phyloP scores from a whole-genome alignment of 202 grass and related monocot genomes.

The Brachypodium distachyon region DNA sequence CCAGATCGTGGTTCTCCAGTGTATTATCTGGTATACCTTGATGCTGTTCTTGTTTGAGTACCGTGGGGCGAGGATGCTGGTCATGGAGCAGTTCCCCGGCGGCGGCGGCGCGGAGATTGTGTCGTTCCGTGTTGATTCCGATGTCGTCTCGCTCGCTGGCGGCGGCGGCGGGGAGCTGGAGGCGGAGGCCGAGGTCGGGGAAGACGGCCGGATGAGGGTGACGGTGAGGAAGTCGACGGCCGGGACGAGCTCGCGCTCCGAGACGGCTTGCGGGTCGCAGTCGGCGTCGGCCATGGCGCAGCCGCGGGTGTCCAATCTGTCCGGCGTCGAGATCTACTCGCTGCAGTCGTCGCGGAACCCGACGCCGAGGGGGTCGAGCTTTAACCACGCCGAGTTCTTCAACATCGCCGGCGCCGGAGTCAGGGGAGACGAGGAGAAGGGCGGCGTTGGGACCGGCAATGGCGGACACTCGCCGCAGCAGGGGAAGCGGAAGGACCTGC shows the following conservation, averaged over 20 bases:
- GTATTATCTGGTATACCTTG: conserved; percentile 94
- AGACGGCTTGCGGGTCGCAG: conserved; percentile 34
- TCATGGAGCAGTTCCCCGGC: conserved; percentile 83
- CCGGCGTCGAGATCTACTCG: conserved; percentile 96
- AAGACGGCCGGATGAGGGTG: conserved; percentile 54
- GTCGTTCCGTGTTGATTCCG: conserved; percentile 88
- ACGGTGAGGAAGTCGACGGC: conserved; percentile 85
- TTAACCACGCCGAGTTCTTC: conserved; percentile 95
- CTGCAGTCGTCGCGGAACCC: conserved; percentile 92
- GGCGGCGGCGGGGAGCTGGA: conserved; percentile 12
- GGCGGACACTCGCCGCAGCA: conserved; percentile 42
- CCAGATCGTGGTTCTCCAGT: conserved; percentile 96
- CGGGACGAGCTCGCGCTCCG: conserved; percentile 66
- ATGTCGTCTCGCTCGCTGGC: conserved; percentile 48
- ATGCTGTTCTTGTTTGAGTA: conserved; percentile 99
- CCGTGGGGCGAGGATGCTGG: conserved; percentile 59
- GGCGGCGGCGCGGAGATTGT: conserved; percentile 57
- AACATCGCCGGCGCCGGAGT: conserved; percentile 39
- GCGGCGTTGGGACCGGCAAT: not conserved
- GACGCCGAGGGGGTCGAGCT: conserved; percentile 83
- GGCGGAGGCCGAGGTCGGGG: conserved; percentile 43
- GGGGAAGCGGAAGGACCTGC: conserved; percentile 65
- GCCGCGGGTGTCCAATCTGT: conserved; percentile 87
- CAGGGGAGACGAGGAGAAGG: conserved; percentile 62
- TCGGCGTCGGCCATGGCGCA: no score